phyloP scores from a whole-genome alignment of 2,329 filamentous ascomycete species.

The Trichoderma koningiopsis region DNA sequence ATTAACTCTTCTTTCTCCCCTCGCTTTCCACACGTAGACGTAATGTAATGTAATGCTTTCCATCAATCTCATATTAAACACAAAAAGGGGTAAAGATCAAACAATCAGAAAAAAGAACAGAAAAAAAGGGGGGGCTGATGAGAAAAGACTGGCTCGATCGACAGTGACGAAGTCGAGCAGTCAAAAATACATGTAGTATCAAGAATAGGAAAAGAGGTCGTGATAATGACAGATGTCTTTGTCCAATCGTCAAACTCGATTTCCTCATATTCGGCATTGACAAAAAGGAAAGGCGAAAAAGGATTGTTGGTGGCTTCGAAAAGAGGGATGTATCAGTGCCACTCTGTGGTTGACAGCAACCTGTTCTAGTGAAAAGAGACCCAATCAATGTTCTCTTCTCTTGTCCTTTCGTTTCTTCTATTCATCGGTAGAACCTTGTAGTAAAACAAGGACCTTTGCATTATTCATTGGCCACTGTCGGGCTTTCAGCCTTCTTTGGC shows the following conservation, averaged over 20 bases:
- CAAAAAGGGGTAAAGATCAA: background rate
- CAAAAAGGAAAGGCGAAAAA: background rate
- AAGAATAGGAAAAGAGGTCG: background rate
- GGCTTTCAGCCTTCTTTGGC: conserved; percentile 7
- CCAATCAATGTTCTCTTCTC: background rate
- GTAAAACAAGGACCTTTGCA: background rate
- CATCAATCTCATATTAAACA: conserved; percentile 12
- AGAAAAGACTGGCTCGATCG: background rate
- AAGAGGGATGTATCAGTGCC: background rate
- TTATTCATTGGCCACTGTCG: background rate
- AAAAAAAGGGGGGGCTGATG: background rate
- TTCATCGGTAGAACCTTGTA: background rate
- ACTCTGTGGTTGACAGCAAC: background rate
- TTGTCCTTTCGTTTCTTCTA: background rate
- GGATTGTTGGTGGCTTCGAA: background rate
- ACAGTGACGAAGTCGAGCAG: background rate
- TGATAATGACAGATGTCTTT: conserved; percentile 15
- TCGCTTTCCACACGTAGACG: background rate
- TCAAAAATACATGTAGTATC: background rate
- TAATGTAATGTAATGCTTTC: conserved; percentile 11
- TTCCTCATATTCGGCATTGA: conserved; percentile 13
- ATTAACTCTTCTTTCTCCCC: background rate
- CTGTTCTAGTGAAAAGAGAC: background rate
- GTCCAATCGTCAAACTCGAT: conserved; percentile 10
- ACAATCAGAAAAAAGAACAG: background rate